These are phyloP conservation scores for Aquanectria penicillioides DNA, from an alignment of 2,329 filamentous ascomycete genomes.

Conservation along the genomic window DNA sequence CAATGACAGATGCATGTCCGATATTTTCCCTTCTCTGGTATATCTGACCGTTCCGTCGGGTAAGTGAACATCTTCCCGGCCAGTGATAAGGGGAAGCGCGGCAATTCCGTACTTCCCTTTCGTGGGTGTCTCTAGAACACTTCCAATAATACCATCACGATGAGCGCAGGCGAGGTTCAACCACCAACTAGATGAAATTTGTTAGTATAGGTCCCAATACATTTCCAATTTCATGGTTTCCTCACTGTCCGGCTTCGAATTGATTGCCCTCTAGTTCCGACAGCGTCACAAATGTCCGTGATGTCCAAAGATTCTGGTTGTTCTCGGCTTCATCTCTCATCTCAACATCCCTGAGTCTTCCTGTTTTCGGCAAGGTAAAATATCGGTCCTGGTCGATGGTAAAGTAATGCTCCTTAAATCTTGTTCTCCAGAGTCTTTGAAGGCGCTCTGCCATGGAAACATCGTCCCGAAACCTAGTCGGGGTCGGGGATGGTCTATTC, in stretches of 20 bases:
- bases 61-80: slow-evolving; percentile 56
- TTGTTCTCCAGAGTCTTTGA: slow-evolving; percentile 53
- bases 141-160: slow-evolving; percentile 64
- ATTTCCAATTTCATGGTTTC: not conserved
- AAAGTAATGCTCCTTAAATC: slow-evolving; percentile 57
- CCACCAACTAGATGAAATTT: slow-evolving; percentile 62
- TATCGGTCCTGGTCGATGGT: slow-evolving; percentile 57
- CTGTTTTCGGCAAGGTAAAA: slow-evolving; percentile 46
- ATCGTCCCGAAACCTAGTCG: slow-evolving; percentile 47
- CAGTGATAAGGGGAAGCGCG: slow-evolving; percentile 62
- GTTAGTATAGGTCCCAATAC: slow-evolving; percentile 19
- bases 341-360: slow-evolving; percentile 53
- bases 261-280: slow-evolving; percentile 54
- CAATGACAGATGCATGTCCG: slow-evolving; percentile 60
- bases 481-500: slow-evolving; percentile 40
- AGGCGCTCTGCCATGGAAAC: slow-evolving; percentile 50
- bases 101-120: slow-evolving; percentile 57
- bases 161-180: slow-evolving; percentile 64
- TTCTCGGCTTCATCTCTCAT: slow-evolving; percentile 48
- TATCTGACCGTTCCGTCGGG: slow-evolving; percentile 52
- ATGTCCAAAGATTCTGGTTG: slow-evolving; percentile 49
- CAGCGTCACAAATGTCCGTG: slow-evolving; percentile 45
- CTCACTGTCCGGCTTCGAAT: slow-evolving; percentile 62
- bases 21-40: slow-evolving; percentile 53
- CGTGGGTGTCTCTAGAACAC: slow-evolving; percentile 55